Evolutionary conservation across 169 alveolate genomes (phyloP).

Genomic region (Pseudocohnilembus persalinus): DNA sequence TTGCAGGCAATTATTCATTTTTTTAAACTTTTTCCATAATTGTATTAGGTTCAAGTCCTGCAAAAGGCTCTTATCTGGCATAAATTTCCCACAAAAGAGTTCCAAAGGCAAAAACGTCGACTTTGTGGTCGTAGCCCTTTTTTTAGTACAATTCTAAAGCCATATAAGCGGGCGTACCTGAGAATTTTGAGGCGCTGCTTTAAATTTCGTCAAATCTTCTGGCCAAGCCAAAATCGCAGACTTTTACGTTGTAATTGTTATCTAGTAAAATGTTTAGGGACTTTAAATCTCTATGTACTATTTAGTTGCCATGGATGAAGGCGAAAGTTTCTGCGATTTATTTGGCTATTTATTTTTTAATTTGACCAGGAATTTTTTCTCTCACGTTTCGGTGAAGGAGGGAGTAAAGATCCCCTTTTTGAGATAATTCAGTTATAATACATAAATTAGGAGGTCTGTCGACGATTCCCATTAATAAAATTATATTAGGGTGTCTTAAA

Average conservation of each 20-base stretch:
- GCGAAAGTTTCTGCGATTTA: conserved; percentile 66
- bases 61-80: conserved; percentile 83
- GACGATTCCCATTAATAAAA: conserved; percentile 75
- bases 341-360: conserved; percentile 57
- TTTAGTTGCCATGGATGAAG: conserved; percentile 71
- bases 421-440: conserved; percentile 72
- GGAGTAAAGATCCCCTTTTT: conserved; percentile 72
- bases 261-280: conserved; percentile 78
- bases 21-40: conserved; percentile 68
- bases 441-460: conserved; percentile 77
- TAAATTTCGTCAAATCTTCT: conserved; percentile 70
- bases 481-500: conserved; percentile 86
- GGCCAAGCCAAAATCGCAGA: conserved; percentile 88
- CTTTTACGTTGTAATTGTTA: conserved; percentile 59
- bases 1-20: conserved; percentile 33
- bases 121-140: conserved; percentile 78
- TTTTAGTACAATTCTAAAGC: conserved; percentile 87
- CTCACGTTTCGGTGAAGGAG: conserved; percentile 65
- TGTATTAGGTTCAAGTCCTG: conserved; percentile 80
- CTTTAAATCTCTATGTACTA: conserved; percentile 87
- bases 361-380: conserved; percentile 46
- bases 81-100: conserved; percentile 85
- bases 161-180: conserved; percentile 91
- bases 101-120: conserved; percentile 89
- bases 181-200: conserved; percentile 78